These are phyloP conservation scores for Coccinonectria pachysandricola DNA, from an alignment of 2,329 filamentous ascomycete genomes.

Conservation along the genomic window DNA sequence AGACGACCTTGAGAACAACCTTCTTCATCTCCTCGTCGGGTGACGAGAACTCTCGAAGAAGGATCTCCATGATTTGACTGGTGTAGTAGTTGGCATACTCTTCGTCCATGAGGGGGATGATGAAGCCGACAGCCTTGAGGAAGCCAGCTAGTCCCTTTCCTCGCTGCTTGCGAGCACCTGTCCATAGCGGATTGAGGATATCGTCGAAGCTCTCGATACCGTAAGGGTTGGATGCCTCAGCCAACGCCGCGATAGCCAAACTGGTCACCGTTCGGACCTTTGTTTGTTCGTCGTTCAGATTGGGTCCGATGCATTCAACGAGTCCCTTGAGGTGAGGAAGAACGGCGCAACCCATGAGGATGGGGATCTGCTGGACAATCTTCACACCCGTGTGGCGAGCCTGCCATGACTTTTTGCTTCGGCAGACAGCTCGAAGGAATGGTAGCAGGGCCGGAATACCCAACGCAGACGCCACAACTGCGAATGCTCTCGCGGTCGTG, in stretches of 20 bases:
- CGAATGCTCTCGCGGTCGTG: conserved; percentile 92
- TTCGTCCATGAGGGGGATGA: conserved; percentile 98
- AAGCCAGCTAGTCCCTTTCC: conserved; percentile 94
- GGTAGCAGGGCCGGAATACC: conserved; percentile 92
- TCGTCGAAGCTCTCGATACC: conserved; percentile 99
- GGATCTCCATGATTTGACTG: conserved; percentile 96
- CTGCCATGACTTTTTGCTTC: conserved; percentile 99
- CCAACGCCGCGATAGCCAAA: conserved; percentile 86
- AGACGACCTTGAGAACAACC: conserved; percentile 93
- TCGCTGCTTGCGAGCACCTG: conserved; percentile 87
- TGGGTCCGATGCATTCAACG: conserved; percentile 92
- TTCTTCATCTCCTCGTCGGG: conserved; percentile 99
- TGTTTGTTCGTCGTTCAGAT: conserved; percentile 93
- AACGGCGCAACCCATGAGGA: conserved; percentile 95
- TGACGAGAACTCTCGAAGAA: conserved; percentile 89
- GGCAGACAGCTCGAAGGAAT: conserved; percentile 89
- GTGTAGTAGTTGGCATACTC: conserved; percentile 99
- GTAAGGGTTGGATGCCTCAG: conserved; percentile 93
- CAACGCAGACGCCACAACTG: conserved; percentile 89
- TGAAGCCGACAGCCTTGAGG: conserved; percentile 93
- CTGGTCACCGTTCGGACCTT: conserved; percentile 96
- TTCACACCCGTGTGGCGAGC: conserved; percentile 96
- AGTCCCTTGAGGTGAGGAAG: conserved; percentile 90
- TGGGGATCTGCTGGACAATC: conserved; percentile 97
- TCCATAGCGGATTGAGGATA: conserved; percentile 95